Percentiles rank a stretch among this genome's conserved stretches.
phyloP scores from a whole-genome alignment of 148 eudicot genomes.

The Fagopyrum homotropicum region DNA sequence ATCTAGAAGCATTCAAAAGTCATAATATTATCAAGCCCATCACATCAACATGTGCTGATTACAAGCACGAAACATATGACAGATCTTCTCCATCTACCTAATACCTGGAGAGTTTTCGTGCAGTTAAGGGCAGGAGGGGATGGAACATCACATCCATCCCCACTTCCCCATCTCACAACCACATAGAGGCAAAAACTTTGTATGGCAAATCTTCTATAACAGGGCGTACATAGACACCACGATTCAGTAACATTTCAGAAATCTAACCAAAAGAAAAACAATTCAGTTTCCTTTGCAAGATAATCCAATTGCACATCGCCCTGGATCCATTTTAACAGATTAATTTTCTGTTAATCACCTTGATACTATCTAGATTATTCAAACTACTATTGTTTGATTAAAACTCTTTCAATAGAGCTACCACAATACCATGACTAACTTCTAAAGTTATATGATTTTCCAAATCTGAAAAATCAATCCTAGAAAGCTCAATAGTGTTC shows the following conservation, averaged over 20 bases:
- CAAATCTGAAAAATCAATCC: neutral
- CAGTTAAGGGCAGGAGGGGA: neutral
- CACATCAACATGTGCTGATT: neutral
- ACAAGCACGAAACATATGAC: neutral
- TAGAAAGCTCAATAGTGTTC: neutral
- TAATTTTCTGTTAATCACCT: neutral
- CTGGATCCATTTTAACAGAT: neutral
- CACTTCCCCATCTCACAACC: neutral
- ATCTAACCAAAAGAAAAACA: neutral
- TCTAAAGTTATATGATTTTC: neutral
- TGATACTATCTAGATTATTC: neutral
- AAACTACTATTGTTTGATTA: neutral
- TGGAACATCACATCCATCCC: neutral
- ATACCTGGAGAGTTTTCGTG: neutral
- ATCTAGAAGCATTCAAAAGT: neutral
- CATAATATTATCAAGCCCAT: neutral
- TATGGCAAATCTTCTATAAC: neutral
- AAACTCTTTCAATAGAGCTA: neutral
- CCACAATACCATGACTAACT: neutral
- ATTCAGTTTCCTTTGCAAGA: neutral
- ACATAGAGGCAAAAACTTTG: neutral
- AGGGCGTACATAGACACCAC: neutral
- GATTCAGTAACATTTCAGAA: neutral
- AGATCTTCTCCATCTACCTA: neutral
- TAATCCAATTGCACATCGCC: neutral